These are phyloP conservation scores for Suillus luteus DNA, from an alignment of 768 basidiomycete genomes.

Conservation along the genomic window DNA sequence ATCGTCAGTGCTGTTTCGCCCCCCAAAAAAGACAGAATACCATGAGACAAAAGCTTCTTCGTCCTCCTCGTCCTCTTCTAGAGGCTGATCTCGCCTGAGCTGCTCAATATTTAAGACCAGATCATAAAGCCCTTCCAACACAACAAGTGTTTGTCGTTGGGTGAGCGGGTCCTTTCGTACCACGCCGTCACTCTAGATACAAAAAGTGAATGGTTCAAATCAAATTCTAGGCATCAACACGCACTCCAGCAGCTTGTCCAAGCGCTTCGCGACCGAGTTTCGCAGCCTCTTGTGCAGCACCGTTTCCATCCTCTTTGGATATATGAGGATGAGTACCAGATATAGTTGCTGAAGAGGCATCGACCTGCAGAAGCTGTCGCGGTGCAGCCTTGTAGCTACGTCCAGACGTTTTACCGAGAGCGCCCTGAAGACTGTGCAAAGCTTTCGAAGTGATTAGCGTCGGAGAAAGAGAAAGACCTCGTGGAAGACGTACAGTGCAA, in stretches of 20 bases:
- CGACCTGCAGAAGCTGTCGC: constrained; percentile 91
- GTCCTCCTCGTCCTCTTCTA: constrained; percentile 48
- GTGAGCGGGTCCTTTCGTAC: constrained; percentile 74
- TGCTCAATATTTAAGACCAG: constrained; percentile 84
- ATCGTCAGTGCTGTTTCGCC: constrained; percentile 11
- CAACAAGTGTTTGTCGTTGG: constrained; percentile 72
- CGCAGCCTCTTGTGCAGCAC: constrained; percentile 72
- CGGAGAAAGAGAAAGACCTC: constrained; percentile 1
- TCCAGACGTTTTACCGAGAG: constrained; percentile 91
- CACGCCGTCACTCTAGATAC: constrained; percentile 56
- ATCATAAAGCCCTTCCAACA: constrained; percentile 86
- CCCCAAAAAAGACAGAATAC: constrained; percentile 35
- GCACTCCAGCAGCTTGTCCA: constrained; percentile 58
- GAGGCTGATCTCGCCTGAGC: constrained; percentile 75
- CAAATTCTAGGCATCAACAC: constrained; percentile 17
- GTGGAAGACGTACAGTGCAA: constrained; percentile 47
- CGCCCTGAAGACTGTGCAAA: constrained; percentile 82
- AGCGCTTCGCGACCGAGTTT: constrained; percentile 75
- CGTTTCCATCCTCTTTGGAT: constrained; percentile 57
- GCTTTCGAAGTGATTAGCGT: constrained; percentile 39
- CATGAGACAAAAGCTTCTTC: constrained; percentile 45
- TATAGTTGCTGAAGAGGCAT: constrained; percentile 44
- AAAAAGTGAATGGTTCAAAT: constrained; percentile 2
- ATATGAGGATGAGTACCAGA: constrained; percentile 50
- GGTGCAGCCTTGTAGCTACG: constrained; percentile 97